These are phyloP conservation scores for Arthrocladium fulminans DNA, from an alignment of 2,329 filamentous ascomycete genomes.

Conservation along the genomic window DNA sequence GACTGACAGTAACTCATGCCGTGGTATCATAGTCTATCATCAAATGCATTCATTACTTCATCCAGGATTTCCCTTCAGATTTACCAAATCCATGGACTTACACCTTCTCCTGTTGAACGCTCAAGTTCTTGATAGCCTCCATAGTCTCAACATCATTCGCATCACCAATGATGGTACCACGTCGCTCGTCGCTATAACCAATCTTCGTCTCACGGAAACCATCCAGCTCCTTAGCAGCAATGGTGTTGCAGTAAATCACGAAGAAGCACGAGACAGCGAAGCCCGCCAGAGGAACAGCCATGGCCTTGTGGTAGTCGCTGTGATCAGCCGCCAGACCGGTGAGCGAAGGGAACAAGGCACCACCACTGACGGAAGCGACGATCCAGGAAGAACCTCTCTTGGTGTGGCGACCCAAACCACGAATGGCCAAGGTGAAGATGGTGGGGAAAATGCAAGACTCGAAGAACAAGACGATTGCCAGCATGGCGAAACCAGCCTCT, in stretches of 20 bases:
- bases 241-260: conserved; percentile 28
- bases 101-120: conserved; percentile 20
- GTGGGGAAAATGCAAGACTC: conserved; percentile 77
- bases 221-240: conserved; percentile 28
- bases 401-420: conserved; percentile 65
- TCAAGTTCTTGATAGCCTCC: conserved; percentile 19
- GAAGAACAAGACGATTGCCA: conserved; percentile 66
- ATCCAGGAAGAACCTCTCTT: conserved; percentile 69
- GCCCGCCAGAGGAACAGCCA: conserved; percentile 27
- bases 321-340: conserved; percentile 22
- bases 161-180: conserved; percentile 25
- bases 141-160: conserved; percentile 20
- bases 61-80: background rate
- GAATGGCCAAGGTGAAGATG: conserved; percentile 68
- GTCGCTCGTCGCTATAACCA: conserved; percentile 25
- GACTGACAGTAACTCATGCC: conserved; percentile 1
- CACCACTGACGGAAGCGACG: conserved; percentile 56
- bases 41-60: background rate
- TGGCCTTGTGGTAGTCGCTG: conserved; percentile 23
- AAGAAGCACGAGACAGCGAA: conserved; percentile 29
- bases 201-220: conserved; percentile 30
- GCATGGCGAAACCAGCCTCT: conserved; percentile 46
- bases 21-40: conserved; percentile 6
- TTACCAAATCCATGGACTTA: no score
- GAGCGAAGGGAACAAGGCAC: conserved; percentile 64